Conservation (phyloP, 306 rosid genomes). For the Amphicarpaea edgeworthii region DNA sequence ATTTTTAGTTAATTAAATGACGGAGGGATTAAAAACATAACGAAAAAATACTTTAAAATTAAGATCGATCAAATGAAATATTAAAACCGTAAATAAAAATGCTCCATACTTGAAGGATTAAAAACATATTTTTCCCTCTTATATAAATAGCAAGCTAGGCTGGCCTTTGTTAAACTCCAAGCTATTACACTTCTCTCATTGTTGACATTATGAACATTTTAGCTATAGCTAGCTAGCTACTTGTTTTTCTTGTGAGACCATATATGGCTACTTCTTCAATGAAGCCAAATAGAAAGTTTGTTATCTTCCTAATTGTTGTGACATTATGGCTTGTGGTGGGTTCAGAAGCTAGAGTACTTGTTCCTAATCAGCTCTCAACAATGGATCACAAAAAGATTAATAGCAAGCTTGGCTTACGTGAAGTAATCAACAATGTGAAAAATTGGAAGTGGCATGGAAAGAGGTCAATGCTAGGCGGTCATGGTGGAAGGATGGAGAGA, state of each 20-base stretch:
- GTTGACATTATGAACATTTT: neutral
- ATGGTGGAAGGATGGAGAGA: conserved; percentile 43
- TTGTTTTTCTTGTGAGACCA: conserved; percentile 23
- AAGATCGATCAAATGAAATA: too few relatives aligned
- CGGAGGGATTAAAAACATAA: too few relatives aligned
- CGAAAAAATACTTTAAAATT: too few relatives aligned
- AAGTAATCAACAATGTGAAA: conserved; percentile 20
- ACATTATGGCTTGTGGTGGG: conserved; percentile 14
- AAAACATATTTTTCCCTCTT: too few relatives aligned
- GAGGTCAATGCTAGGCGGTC: conserved; percentile 53
- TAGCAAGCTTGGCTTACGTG: conserved; percentile 10
- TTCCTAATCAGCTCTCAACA: conserved; percentile 23
- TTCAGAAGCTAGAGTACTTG: conserved; percentile 45
- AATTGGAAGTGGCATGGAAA: neutral
- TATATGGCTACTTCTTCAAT: conserved; percentile 27
- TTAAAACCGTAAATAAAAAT: too few relatives aligned
- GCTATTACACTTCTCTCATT: neutral
- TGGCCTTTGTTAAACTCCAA: neutral
- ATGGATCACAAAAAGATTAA: neutral
- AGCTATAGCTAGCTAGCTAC: neutral
- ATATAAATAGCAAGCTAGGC: too few relatives aligned
- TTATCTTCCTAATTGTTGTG: conserved; percentile 32
- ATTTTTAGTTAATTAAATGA: too few relatives aligned
- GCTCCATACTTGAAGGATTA: too few relatives aligned
- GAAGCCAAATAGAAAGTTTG: conserved; percentile 2